Conservation (phyloP, 2,329 filamentous ascomycete genomes). For the Aquanectria penicillioides region DNA sequence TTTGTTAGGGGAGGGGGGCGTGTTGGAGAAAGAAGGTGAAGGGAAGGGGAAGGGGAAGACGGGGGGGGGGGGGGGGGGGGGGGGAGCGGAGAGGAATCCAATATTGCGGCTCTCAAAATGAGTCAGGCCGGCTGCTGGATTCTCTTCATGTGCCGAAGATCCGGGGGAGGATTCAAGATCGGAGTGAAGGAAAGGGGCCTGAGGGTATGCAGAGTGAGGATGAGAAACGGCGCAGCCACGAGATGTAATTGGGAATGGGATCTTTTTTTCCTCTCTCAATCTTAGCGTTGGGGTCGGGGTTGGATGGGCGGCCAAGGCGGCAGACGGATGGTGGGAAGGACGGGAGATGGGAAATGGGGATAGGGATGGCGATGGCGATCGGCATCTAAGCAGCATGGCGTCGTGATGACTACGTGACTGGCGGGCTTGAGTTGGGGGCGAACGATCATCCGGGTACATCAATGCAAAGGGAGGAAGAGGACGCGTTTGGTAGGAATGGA, state of each 20-base stretch:
- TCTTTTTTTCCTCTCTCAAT: too few species aligned
- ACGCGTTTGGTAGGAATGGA: neutral
- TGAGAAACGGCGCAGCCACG: neutral
- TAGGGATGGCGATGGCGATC: slow-evolving; percentile 19
- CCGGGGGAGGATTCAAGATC: slow-evolving; percentile 15
- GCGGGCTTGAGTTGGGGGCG: neutral
- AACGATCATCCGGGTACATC: neutral
- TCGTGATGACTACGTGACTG: slow-evolving; percentile 1
- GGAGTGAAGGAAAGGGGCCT: neutral
- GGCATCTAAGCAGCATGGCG: slow-evolving; percentile 16
- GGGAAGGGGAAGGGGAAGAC: too few species aligned
- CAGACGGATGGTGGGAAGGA: neutral
- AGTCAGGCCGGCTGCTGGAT: neutral
- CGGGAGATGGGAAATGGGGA: slow-evolving; percentile 18
- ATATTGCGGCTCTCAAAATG: neutral
- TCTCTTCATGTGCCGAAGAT: slow-evolving; percentile 14
- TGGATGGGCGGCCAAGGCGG: slow-evolving; percentile 4
- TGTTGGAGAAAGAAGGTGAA: too few species aligned
- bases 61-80: too few species aligned
- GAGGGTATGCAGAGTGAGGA: neutral
- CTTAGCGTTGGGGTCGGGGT: neutral
- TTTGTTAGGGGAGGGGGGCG: too few species aligned
- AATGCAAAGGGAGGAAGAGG: neutral
- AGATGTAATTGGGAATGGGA: neutral
- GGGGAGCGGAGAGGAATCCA: too few species aligned